These are phyloP conservation scores for Canna indica DNA, from an alignment of 176 grass and related monocot genomes.

Conservation along the genomic window DNA sequence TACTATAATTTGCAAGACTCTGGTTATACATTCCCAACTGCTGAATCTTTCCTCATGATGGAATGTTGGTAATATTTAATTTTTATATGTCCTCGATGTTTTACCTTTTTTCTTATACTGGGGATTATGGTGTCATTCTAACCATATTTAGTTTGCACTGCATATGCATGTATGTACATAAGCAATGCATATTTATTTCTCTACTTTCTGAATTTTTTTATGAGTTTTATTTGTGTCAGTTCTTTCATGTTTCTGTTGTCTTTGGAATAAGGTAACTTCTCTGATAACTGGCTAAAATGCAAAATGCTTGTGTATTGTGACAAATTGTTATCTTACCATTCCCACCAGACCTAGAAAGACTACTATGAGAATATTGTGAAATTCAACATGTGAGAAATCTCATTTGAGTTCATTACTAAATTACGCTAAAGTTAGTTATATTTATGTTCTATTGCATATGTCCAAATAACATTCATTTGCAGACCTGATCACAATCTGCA, in stretches of 20 bases:
- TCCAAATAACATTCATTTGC: slow-evolving; percentile 19
- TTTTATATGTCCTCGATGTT: too few species aligned
- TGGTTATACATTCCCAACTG: too few species aligned
- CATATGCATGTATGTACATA: too few species aligned
- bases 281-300: background rate
- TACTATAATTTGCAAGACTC: too few species aligned
- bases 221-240: background rate
- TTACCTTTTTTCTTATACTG: too few species aligned
- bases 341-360: background rate
- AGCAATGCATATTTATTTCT: too few species aligned
- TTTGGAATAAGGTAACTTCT: background rate
- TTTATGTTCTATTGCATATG: background rate
- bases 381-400: background rate
- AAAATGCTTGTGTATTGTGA: background rate
- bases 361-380: background rate
- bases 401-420: background rate
- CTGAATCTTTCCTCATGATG: too few species aligned
- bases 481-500: slow-evolving; percentile 77
- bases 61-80: too few species aligned
- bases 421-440: background rate
- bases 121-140: too few species aligned
- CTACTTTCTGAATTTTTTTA: too few species aligned
- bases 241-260: background rate
- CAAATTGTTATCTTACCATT: background rate
- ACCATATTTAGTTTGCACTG: too few species aligned